Percentiles rank a stretch among this genome's conserved stretches.
Evolutionary conservation across 768 basidiomycete genomes (phyloP).

Genomic region (Collybia mongolica): DNA sequence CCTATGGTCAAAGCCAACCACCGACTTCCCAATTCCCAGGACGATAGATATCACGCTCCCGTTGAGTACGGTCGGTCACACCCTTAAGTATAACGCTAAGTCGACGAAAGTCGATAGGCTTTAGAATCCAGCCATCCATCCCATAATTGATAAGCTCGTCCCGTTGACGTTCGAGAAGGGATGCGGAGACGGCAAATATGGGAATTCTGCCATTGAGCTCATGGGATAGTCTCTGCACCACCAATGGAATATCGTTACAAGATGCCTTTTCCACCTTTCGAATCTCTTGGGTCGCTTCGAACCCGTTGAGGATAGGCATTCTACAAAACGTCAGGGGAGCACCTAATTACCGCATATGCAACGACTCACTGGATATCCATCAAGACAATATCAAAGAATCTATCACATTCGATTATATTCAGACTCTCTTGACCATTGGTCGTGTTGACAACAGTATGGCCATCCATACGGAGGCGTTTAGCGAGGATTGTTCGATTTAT

Average conservation of each 20-base stretch:
- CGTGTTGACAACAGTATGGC: slow-evolving; percentile 61
- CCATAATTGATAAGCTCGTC: slow-evolving; percentile 51
- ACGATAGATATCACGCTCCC: slow-evolving; percentile 50
- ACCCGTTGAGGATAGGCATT: slow-evolving; percentile 81
- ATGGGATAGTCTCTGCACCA: slow-evolving; percentile 36
- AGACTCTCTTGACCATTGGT: slow-evolving; percentile 79
- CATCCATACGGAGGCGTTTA: slow-evolving; percentile 65
- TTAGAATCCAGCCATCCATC: slow-evolving; percentile 82
- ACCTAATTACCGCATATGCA: not conserved
- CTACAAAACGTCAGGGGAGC: slow-evolving; percentile 30
- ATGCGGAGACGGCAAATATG: slow-evolving; percentile 82
- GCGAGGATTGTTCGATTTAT: slow-evolving; percentile 72
- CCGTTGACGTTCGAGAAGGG: slow-evolving; percentile 57
- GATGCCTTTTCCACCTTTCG: slow-evolving; percentile 51
- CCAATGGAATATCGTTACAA: slow-evolving; percentile 1
- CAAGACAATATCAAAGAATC: slow-evolving; percentile 66
- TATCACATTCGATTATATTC: slow-evolving; percentile 54
- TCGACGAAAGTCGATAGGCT: slow-evolving; percentile 78
- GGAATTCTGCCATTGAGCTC: slow-evolving; percentile 65
- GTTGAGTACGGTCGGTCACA: slow-evolving; percentile 49
- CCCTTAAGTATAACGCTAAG: slow-evolving; percentile 58
- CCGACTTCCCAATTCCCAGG: slow-evolving; percentile 61
- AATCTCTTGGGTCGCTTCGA: slow-evolving; percentile 66
- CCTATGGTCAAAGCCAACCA: slow-evolving; percentile 46
- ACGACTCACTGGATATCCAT: slow-evolving; percentile 79